A percentile compares a stretch with the other conserved stretches of the same genome.
These are phyloP conservation scores for Botrytis porri DNA, from an alignment of 2,329 filamentous ascomycete species.

Conservation along the genomic window DNA sequence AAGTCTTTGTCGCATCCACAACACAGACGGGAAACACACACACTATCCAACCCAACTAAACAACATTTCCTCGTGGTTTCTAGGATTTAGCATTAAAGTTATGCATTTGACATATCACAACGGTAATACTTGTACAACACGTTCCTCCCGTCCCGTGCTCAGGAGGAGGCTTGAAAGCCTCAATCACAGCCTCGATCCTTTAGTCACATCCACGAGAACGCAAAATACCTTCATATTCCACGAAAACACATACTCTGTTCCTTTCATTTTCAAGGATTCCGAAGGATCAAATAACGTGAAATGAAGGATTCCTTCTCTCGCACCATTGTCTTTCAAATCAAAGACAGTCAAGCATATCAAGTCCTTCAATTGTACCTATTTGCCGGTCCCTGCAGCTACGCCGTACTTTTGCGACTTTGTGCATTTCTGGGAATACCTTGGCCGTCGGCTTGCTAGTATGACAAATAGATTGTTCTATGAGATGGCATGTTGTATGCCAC, in stretches of 20 bases:
- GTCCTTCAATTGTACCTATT: constrained; percentile 8
- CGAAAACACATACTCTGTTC: constrained; percentile 9
- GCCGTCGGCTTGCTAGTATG: background rate
- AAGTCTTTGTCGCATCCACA: constrained; percentile 2
- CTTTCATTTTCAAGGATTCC: background rate
- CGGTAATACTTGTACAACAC: constrained; percentile 15
- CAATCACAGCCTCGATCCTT: constrained; percentile 7
- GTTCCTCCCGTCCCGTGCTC: constrained; percentile 15
- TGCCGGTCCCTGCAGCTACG: background rate
- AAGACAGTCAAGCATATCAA: background rate
- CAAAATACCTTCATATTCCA: constrained; percentile 1
- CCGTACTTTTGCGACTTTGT: background rate
- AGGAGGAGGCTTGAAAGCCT: constrained; percentile 9
- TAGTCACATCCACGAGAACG: constrained; percentile 11
- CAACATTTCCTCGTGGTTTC: constrained; percentile 19
- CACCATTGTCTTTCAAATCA: background rate
- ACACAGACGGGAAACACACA: constrained; percentile 5
- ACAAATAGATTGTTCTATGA: constrained; percentile 14
- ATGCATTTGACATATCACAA: constrained; percentile 14
- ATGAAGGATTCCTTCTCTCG: background rate
- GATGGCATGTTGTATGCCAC: background rate
- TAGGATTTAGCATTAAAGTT: constrained; percentile 11
- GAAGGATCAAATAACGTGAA: constrained; percentile 7
- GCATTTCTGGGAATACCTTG: background rate
- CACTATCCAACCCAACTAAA: constrained; percentile 16